Percentiles rank a stretch among this genome's conserved stretches.
These are phyloP conservation scores for Sarocladiaceae sp. DNA, from an alignment of 2,329 filamentous ascomycete species.

Conservation along the genomic window DNA sequence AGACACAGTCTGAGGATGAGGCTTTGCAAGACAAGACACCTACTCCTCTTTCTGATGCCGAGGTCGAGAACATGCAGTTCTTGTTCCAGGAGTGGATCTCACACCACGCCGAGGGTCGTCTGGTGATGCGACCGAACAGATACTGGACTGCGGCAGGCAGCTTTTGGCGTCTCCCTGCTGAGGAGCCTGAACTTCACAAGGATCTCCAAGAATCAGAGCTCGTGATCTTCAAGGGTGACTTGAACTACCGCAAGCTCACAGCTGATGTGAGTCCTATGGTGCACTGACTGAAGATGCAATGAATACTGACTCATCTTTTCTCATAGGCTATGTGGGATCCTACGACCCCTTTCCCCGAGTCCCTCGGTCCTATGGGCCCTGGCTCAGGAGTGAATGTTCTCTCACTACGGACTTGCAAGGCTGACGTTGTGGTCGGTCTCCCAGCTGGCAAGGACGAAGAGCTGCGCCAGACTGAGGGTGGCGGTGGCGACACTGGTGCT, in stretches of 20 bases:
- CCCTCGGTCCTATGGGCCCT: constrained; percentile 80
- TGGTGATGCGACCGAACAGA: constrained; percentile 75
- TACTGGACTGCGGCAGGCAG: constrained; percentile 91
- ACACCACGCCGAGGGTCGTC: constrained; percentile 77
- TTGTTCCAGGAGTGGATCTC: constrained; percentile 78
- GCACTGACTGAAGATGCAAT: not conserved
- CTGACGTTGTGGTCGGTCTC: constrained; percentile 91
- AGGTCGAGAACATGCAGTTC: constrained; percentile 64
- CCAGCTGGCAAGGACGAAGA: constrained; percentile 77
- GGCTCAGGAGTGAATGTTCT: constrained; percentile 80
- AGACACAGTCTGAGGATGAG: constrained; percentile 66
- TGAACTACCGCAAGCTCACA: constrained; percentile 93
- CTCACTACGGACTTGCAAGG: constrained; percentile 91
- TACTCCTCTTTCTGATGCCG: constrained; percentile 60
- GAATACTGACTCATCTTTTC: not conserved
- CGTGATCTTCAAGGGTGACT: constrained; percentile 93
- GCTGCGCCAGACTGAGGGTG: constrained; percentile 62
- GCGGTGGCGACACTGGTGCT: constrained; percentile 63
- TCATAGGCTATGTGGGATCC: constrained; percentile 63
- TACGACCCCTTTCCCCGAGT: constrained; percentile 78
- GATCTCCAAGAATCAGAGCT: constrained; percentile 82
- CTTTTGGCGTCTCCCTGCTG: constrained; percentile 79
- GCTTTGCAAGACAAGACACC: constrained; percentile 52
- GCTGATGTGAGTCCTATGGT: constrained; percentile 64
- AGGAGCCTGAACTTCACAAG: constrained; percentile 63